A percentile compares a stretch with the other conserved stretches of the same genome.
Conservation (phyloP, 2,329 filamentous ascomycete species). For the Dactylellina sp. region DNA sequence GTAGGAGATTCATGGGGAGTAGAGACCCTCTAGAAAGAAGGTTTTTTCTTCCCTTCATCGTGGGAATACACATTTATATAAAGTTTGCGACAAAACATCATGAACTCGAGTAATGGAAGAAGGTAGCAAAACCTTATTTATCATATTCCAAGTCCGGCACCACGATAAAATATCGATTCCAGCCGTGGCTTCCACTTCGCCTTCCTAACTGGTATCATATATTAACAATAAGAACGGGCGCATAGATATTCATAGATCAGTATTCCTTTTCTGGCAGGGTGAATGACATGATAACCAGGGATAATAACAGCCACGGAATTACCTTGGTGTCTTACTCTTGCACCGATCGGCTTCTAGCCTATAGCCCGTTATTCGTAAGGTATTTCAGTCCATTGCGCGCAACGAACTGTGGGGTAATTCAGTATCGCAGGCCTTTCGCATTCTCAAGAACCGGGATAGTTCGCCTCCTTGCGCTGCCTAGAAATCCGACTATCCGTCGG, state of each 20-base stretch:
- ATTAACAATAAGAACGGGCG: constrained; percentile 7
- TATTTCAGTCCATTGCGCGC: too few relatives aligned
- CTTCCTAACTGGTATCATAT: constrained; percentile 21
- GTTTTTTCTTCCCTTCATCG: constrained; percentile 1
- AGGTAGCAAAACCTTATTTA: constrained; percentile 31
- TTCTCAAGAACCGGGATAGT: not conserved
- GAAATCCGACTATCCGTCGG: constrained; percentile 24
- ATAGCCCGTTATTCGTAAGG: too few relatives aligned
- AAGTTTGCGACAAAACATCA: constrained; percentile 14
- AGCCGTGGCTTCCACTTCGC: not conserved
- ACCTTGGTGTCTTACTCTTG: not conserved
- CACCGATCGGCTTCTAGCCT: not conserved
- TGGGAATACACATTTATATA: constrained; percentile 34
- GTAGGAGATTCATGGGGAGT: constrained; percentile 18
- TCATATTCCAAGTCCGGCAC: too few relatives aligned
- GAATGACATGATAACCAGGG: not conserved
- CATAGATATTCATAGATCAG: constrained; percentile 1
- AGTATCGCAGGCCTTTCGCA: not conserved
- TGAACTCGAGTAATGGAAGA: constrained; percentile 23
- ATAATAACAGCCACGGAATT: not conserved
- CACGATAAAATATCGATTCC: constrained; percentile 7
- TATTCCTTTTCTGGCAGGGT: not conserved
- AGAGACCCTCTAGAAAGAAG: constrained; percentile 6
- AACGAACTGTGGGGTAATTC: not conserved
- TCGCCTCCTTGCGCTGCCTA: constrained; percentile 2